Evolutionary conservation across 2,329 filamentous ascomycete species (phyloP).

Genomic region (Arthrinium phaeospermum): DNA sequence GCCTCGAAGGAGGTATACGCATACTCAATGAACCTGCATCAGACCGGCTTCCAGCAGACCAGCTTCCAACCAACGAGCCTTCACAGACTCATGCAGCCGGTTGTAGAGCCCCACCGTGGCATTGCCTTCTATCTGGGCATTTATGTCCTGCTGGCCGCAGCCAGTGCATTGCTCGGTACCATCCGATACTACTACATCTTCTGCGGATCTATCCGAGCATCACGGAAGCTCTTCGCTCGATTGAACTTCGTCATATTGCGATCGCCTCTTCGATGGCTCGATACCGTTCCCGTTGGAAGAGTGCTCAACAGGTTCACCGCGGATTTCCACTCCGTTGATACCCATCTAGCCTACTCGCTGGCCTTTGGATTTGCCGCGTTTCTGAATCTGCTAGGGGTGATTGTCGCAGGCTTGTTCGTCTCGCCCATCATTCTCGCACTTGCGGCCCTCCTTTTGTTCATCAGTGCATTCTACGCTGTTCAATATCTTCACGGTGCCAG

Average conservation of each 20-base stretch:
- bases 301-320: slow-evolving; percentile 80
- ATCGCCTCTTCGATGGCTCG: slow-evolving; percentile 78
- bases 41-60: slow-evolving; percentile 51
- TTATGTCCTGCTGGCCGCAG: slow-evolving; percentile 66
- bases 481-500: slow-evolving; percentile 73
- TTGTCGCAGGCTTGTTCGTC: slow-evolving; percentile 71
- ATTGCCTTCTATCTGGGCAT: slow-evolving; percentile 70
- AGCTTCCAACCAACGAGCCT: slow-evolving; percentile 38
- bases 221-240: slow-evolving; percentile 69
- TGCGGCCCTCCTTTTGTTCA: slow-evolving; percentile 60
- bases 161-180: slow-evolving; percentile 64
- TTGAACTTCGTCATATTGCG: slow-evolving; percentile 72
- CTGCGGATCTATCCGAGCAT: slow-evolving; percentile 69
- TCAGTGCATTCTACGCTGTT: slow-evolving; percentile 63
- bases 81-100: slow-evolving; percentile 42
- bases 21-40: slow-evolving; percentile 54
- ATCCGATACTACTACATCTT: slow-evolving; percentile 69
- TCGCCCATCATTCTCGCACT: slow-evolving; percentile 70
- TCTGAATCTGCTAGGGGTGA: slow-evolving; percentile 68
- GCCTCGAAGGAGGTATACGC: slow-evolving; percentile 42
- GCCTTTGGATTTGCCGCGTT: slow-evolving; percentile 64
- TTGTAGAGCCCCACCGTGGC: slow-evolving; percentile 41
- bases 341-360: slow-evolving; percentile 67
- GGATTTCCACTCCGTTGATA: slow-evolving; percentile 78
- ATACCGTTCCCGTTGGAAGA: slow-evolving; percentile 78